Percentiles rank a stretch among this genome's conserved stretches.
Evolutionary conservation across 2,329 filamentous ascomycete species (phyloP).

Genomic region (Chlorencoelia australis): DNA sequence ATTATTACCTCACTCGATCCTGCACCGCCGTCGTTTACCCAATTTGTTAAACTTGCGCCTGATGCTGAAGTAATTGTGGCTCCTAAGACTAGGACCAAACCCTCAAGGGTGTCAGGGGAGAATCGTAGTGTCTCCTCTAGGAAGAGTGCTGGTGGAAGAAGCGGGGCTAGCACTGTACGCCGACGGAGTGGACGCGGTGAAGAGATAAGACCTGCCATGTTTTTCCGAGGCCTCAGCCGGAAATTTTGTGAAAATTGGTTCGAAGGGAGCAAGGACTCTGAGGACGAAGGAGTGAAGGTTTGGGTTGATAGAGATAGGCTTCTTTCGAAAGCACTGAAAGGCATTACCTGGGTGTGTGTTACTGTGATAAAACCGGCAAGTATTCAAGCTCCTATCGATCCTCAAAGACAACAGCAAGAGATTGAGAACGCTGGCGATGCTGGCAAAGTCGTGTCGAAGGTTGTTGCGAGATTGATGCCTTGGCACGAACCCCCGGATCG

Average conservation of each 20-base stretch:
- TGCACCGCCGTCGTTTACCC: slow-evolving; percentile 50
- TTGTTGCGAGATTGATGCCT: slow-evolving; percentile 63
- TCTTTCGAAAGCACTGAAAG: slow-evolving; percentile 60
- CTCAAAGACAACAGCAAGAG: slow-evolving; percentile 56
- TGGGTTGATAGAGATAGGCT: slow-evolving; percentile 80
- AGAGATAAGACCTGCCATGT: slow-evolving; percentile 57
- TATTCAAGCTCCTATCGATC: slow-evolving; percentile 59
- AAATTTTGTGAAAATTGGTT: slow-evolving; percentile 66
- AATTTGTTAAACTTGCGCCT: slow-evolving; percentile 86
- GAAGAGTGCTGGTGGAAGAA: slow-evolving; percentile 65
- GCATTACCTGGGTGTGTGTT: slow-evolving; percentile 68
- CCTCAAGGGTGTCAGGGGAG: slow-evolving; percentile 56
- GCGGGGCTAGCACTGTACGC: slow-evolving; percentile 60
- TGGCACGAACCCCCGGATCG: slow-evolving; percentile 87
- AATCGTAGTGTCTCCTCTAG: slow-evolving; percentile 73
- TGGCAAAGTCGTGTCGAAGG: slow-evolving; percentile 48
- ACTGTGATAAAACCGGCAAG: slow-evolving; percentile 78
- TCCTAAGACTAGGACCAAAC: slow-evolving; percentile 74
- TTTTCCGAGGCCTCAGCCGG: slow-evolving; percentile 71
- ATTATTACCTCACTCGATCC: slow-evolving; percentile 77
- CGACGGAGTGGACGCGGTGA: slow-evolving; percentile 50
- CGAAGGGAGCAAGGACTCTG: slow-evolving; percentile 45
- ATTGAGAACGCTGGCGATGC: slow-evolving; percentile 51
- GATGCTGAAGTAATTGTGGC: slow-evolving; percentile 97
- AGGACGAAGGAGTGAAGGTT: slow-evolving; percentile 54